A percentile compares a stretch with the other conserved stretches of the same genome.
Evolutionary conservation across 2,329 filamentous ascomycete genomes (phyloP).

Genomic region (Dactylella cylindrospora): DNA sequence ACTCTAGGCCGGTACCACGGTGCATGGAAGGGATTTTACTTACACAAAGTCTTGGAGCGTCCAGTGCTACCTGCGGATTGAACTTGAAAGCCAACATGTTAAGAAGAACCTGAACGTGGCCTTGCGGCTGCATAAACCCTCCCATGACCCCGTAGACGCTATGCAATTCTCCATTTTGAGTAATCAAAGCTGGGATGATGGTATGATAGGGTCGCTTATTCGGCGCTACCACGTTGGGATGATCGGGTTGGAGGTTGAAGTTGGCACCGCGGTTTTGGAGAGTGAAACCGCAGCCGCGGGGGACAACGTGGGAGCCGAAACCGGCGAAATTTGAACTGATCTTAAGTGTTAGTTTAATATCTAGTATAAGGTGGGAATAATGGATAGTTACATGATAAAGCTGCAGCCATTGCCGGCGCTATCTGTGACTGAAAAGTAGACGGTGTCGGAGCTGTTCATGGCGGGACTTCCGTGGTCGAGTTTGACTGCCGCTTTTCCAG

Average conservation of each 20-base stretch:
- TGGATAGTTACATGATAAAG: conserved; percentile 72
- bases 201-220: conserved; percentile 93
- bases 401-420: conserved; percentile 81
- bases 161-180: conserved; percentile 58
- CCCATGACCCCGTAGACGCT: conserved; percentile 92
- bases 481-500: conserved; percentile 57
- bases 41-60: conserved; percentile 88
- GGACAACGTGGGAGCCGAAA: conserved; percentile 85
- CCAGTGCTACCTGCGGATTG: conserved; percentile 82
- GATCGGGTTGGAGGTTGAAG: conserved; percentile 74
- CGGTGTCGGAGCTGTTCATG: conserved; percentile 82
- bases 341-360: conserved; percentile 1
- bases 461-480: conserved; percentile 78
- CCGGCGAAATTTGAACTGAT: conserved; percentile 75
- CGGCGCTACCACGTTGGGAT: conserved; percentile 72
- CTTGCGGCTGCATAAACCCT: conserved; percentile 97
- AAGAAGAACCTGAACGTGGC: conserved; percentile 87
- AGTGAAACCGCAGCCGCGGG: conserved; percentile 82
- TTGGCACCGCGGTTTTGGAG: conserved; percentile 91
- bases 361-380: neutral
- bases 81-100: conserved; percentile 82
- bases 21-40: neutral
- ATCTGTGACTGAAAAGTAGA: conserved; percentile 89
- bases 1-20: neutral
- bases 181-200: conserved; percentile 91